Conservation (phyloP, 148 eudicot genomes). For the Salicornia ramosissima region DNA sequence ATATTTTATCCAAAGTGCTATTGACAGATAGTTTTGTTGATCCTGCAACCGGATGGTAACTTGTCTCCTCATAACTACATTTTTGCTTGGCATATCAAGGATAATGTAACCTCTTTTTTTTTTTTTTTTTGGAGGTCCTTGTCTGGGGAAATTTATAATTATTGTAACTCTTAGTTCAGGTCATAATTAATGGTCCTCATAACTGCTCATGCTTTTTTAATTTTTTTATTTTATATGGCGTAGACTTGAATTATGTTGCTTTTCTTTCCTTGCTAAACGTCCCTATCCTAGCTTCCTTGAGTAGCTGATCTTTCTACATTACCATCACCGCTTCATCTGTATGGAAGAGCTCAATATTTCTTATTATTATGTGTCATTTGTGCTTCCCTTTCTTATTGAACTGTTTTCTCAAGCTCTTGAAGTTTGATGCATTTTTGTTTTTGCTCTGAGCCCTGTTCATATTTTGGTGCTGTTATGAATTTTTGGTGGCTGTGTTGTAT, state of each 20-base stretch:
- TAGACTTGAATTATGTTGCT: too few species aligned
- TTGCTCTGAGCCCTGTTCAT: neutral
- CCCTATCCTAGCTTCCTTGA: too few species aligned
- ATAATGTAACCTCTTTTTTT: neutral
- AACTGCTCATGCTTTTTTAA: too few species aligned
- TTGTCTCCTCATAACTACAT: neutral
- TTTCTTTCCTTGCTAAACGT: too few species aligned
- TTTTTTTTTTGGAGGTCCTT: neutral
- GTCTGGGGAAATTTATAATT: neutral
- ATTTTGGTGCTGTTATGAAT: too few species aligned
- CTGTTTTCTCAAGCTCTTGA: neutral
- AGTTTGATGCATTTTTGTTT: neutral
- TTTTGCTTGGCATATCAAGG: constrained; percentile 4
- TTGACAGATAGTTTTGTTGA: constrained; percentile 45
- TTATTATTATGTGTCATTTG: too few species aligned
- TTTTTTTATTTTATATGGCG: too few species aligned
- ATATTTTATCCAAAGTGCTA: constrained; percentile 57
- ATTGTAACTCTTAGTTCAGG: neutral
- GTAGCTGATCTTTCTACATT: neutral
- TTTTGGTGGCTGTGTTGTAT: neutral
- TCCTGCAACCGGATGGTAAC: constrained; percentile 48
- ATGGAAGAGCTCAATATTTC: too few species aligned
- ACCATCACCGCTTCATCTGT: neutral
- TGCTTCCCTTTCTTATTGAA: too few species aligned
- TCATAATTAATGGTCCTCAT: neutral